Conservation (phyloP, 1,284 basidiomycete species). For the Exobasidium cylindrosporum region DNA sequence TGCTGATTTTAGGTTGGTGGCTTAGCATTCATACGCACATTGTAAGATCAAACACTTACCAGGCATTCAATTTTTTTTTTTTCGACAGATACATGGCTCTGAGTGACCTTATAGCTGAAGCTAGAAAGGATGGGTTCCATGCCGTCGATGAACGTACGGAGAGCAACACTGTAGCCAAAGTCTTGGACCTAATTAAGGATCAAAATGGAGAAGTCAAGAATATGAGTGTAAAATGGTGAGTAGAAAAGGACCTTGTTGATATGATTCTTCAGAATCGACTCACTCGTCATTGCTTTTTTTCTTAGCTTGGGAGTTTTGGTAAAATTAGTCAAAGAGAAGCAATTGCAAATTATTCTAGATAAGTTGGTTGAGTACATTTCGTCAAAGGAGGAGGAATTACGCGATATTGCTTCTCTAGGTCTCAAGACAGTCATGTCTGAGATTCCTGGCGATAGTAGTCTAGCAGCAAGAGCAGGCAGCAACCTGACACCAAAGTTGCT, state of each 20-base stretch:
- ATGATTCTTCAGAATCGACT: background rate
- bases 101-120: slow-evolving; percentile 43
- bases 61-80: background rate
- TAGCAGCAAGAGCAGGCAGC: slow-evolving; percentile 74
- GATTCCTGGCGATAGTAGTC: slow-evolving; percentile 73
- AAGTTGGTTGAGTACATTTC: slow-evolving; percentile 78
- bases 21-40: background rate
- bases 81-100: slow-evolving; percentile 46
- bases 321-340: slow-evolving; percentile 75
- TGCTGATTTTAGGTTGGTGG: slow-evolving; percentile 42
- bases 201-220: slow-evolving; percentile 98
- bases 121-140: slow-evolving; percentile 27
- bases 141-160: background rate
- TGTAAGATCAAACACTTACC: background rate
- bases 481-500: slow-evolving; percentile 83
- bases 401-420: slow-evolving; percentile 89
- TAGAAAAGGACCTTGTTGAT: too few species aligned
- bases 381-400: slow-evolving; percentile 79
- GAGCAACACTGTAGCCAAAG: slow-evolving; percentile 70
- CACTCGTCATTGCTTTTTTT: slow-evolving; percentile 6
- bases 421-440: slow-evolving; percentile 91
- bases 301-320: slow-evolving; percentile 76
- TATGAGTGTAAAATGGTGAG: slow-evolving; percentile 87
- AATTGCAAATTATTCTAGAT: slow-evolving; percentile 82
- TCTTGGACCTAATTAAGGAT: slow-evolving; percentile 81